Evolutionary conservation across 306 rosid species (phyloP), one percentile per base, ranked within the genome.

Genomic region (Cucurbita ficifolia): DNA sequence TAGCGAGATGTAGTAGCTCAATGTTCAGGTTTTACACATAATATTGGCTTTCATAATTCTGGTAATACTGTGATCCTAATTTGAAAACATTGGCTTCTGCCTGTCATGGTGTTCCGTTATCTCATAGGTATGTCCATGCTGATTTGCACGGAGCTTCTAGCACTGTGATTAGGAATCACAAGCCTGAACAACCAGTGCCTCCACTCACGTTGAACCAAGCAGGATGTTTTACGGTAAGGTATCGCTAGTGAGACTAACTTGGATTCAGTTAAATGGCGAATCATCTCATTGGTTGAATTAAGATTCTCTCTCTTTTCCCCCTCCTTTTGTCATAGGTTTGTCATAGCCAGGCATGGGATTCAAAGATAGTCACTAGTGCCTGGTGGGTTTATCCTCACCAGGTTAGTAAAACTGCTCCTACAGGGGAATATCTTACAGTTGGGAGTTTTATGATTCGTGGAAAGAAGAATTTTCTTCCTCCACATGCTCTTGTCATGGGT

Each of bases 351-450:
- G 99, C 96, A 64, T 94, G 99, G 99, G 96, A 94, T 84, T 89
- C 97, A n/a, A 94, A 94, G 80, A 94, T 94, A 67, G 97, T 94
- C 79, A 94, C 97, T 8, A 94, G 99, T 83, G 97, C 99, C 82
- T 94, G 96, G 99, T 94, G 99, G 96, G 99, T 91, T 84, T 83
- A 88, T 83, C 97, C 97, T 74, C 88, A 89, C 79, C 99, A 94
- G 81, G 99, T 94, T 70, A 94, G 96, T 84, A 94, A 94, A 91
- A 94, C 99, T 79, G 99, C 99, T 76, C 99, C 99, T 57, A 91
- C 96, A 2, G 99, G 97, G 75, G 99, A 94, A 81, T 94, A 94
- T 85, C 96, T 94, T 70, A 94, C 99, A 57, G 96, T 89, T 43
- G 99, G 99, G 62, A 94, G 99, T 85, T 94, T 94, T 79, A 94